Conservation (phyloP, 1,139 yeast species). For the Saccharomyces hybrid region DNA sequence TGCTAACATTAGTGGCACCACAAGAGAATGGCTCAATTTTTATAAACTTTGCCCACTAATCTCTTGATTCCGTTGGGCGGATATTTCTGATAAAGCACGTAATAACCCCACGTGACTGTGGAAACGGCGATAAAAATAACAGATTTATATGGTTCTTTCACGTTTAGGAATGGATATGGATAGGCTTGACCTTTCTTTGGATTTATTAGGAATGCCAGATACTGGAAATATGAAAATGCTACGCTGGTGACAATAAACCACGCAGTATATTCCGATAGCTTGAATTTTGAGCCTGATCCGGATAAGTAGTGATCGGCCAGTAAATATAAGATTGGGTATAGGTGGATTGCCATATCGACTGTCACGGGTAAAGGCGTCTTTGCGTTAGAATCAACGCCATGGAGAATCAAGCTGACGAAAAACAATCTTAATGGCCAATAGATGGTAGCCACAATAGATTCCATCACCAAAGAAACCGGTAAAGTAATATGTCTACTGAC, state of each 20-base stretch:
- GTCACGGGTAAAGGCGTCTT: slow-evolving; percentile 36
- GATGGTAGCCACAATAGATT: slow-evolving; percentile 49
- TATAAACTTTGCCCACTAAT: not conserved
- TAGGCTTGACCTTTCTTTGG: slow-evolving; percentile 42
- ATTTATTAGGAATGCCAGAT: slow-evolving; percentile 43
- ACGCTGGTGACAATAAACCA: slow-evolving; percentile 35
- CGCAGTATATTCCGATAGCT: slow-evolving; percentile 32
- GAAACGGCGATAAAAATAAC: slow-evolving; percentile 46
- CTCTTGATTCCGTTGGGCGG: slow-evolving; percentile 14
- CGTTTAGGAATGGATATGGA: slow-evolving; percentile 63
- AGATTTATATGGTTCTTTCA: slow-evolving; percentile 37
- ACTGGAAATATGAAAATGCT: slow-evolving; percentile 46
- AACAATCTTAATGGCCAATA: slow-evolving; percentile 62
- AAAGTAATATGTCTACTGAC: slow-evolving; percentile 23
- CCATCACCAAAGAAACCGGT: slow-evolving; percentile 48
- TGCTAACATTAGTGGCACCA: too few relatives aligned
- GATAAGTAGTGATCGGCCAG: slow-evolving; percentile 44
- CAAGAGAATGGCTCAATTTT: not conserved
- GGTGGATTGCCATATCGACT: slow-evolving; percentile 51
- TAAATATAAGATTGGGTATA: slow-evolving; percentile 48
- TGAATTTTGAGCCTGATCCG: slow-evolving; percentile 39
- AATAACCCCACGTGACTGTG: slow-evolving; percentile 36
- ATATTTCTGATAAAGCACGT: slow-evolving; percentile 20
- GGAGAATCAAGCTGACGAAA: slow-evolving; percentile 39
- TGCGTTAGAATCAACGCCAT: slow-evolving; percentile 19